Evolutionary conservation across 106 monocot species (phyloP), one percentile per base, ranked within the genome.

Genomic region (Iris macrosiphon): DNA sequence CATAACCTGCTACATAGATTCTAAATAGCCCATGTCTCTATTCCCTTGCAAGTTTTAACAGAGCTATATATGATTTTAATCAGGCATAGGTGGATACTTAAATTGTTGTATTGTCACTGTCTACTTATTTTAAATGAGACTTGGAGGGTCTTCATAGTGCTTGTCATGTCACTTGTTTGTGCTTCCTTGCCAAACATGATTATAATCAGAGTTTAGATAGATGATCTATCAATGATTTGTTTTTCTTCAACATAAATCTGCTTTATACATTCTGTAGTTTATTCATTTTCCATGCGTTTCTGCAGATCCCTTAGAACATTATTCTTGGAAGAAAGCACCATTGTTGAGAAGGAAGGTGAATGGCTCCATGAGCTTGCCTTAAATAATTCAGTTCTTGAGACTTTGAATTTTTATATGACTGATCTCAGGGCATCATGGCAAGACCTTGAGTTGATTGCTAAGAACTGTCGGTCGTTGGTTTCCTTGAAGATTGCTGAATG

Each of bases 291-390:
- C 31, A 17, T 52, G 14, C 29, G 11, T 55, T 37, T n/a, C 2
- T 68, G 40, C 82, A 96, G 95, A 64, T 42, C 49, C 51, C 78
- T 96, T 4, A 84, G 49, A 51, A 86, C 74, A 11, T 60, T 96
- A 38, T 86, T 90, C 61, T 59, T 96, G 71, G 90, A 98, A 60
- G 96, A 98, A 48, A 87, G 96, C 33, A 6, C 17, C 1, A 68
- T 91, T 22, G 23, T n/a, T 45, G 83, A 98, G 51, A 75, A 72
- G 0, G 79, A 75, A 49, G 65, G 56, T 15, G 33, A 75, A 7
- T 98, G 96, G 96, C 59, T 98, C 6, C 90, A 61, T 28, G 87
- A 83, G 60, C 78, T 98, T 25, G 96, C 96, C n/a, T 18, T 54
- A 3, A 80, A 80, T 61, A 75, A 80, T 66, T 39, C 62, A 35